A percentile compares a stretch with the other conserved stretches of the same genome.
Evolutionary conservation across 2,329 filamentous ascomycete genomes (phyloP).

Genomic region (Rhynchosporium secalis): DNA sequence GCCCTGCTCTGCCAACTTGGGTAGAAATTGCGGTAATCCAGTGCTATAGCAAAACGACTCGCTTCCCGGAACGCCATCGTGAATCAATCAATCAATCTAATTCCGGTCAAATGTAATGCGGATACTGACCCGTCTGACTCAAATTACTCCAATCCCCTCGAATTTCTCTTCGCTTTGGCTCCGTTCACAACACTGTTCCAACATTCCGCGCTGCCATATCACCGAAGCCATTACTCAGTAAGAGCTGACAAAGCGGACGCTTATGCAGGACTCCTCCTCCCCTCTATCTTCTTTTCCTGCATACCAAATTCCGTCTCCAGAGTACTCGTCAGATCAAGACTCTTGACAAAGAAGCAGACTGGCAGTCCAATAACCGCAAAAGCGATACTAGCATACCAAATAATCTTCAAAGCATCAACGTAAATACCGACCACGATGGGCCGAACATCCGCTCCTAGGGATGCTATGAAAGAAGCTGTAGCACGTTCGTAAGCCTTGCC

Average conservation of each 20-base stretch:
- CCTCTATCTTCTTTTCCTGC: slow-evolving; percentile 20
- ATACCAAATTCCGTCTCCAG: slow-evolving; percentile 19
- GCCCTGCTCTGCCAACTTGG: no score
- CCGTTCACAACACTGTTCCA: no score
- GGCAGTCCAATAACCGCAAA: slow-evolving; percentile 20
- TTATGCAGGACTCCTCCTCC: slow-evolving; percentile 4
- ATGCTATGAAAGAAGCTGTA: slow-evolving; percentile 14
- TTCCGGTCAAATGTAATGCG: background rate
- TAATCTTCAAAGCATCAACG: slow-evolving; percentile 15
- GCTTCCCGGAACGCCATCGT: background rate
- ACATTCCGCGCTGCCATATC: no score
- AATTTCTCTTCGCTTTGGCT: no score
- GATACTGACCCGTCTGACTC: no score
- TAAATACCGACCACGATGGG: slow-evolving; percentile 17
- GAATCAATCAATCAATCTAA: background rate
- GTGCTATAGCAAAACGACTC: background rate
- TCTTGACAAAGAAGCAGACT: slow-evolving; percentile 12
- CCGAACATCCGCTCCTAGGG: background rate
- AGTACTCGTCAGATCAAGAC: slow-evolving; percentile 10
- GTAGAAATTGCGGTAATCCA: background rate
- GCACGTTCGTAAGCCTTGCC: slow-evolving; percentile 20
- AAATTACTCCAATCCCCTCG: background rate
- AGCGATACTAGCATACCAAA: slow-evolving; percentile 20
- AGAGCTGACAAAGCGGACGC: no score
- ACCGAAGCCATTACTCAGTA: no score